phyloP scores from a whole-genome alignment of 2,329 filamentous ascomycete genomes.

The Aureobasidium pullulans region DNA sequence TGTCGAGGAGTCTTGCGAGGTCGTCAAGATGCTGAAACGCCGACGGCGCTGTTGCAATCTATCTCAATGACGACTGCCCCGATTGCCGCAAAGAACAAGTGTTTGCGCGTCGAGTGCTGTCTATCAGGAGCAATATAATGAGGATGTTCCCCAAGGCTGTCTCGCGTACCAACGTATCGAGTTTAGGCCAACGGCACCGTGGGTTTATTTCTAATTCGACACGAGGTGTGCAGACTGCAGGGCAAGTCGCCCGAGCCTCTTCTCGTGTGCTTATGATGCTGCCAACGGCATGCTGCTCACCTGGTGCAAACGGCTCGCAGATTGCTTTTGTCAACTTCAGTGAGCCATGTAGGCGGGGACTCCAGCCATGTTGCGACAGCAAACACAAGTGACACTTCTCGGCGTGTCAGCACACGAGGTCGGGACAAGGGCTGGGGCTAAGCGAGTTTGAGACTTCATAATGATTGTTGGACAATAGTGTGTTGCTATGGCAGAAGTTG shows the following conservation, averaged over 20 bases:
- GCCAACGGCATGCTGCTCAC: not conserved
- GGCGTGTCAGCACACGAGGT: conserved; percentile 1
- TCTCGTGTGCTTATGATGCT: not conserved
- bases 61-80: not conserved
- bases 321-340: not conserved
- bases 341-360: not conserved
- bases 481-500: not conserved
- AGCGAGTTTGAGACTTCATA: not conserved
- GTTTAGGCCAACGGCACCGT: conserved; percentile 3
- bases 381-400: conserved; percentile 1
- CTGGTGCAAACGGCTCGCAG: conserved; percentile 1
- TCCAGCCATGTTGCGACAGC: not conserved
- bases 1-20: not conserved
- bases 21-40: conserved; percentile 5
- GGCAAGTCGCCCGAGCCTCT: conserved; percentile 1
- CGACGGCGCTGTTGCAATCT: not conserved
- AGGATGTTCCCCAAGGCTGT: not conserved
- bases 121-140: not conserved
- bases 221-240: not conserved
- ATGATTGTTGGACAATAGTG: not conserved
- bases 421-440: not conserved
- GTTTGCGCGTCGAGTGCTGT: not conserved
- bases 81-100: not conserved
- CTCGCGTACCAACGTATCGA: not conserved
- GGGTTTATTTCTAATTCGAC: conserved; percentile 6